These are phyloP conservation scores for Pseudogymnoascus pannorum DNA, from an alignment of 2,329 filamentous ascomycete species.

Conservation along the genomic window DNA sequence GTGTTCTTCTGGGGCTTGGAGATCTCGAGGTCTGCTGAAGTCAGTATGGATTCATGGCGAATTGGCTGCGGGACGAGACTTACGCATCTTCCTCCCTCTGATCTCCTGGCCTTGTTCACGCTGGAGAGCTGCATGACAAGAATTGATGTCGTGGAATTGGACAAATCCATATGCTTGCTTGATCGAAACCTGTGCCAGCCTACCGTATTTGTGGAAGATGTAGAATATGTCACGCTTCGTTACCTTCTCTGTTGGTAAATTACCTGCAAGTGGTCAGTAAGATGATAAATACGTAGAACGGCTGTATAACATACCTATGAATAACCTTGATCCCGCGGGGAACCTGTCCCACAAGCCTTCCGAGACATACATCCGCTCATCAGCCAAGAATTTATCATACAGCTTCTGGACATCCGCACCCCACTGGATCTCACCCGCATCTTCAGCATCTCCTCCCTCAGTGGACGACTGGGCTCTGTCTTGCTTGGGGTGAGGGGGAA, in stretches of 20 bases:
- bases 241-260: constrained; percentile 85
- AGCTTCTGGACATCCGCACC: constrained; percentile 50
- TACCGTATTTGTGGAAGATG: constrained; percentile 77
- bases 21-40: constrained; percentile 67
- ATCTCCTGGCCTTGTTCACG: constrained; percentile 74
- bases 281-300: not conserved
- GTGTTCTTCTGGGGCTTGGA: constrained; percentile 81
- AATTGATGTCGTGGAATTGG: constrained; percentile 72
- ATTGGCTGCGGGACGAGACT: constrained; percentile 34
- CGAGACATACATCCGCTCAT: constrained; percentile 67
- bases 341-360: constrained; percentile 79
- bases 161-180: constrained; percentile 97
- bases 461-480: constrained; percentile 16
- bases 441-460: constrained; percentile 19
- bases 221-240: constrained; percentile 92
- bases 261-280: constrained; percentile 48
- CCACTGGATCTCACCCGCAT: constrained; percentile 29
- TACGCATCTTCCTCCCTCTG: constrained; percentile 88
- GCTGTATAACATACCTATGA: constrained; percentile 57
- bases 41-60: constrained; percentile 24
- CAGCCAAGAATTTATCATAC: constrained; percentile 65
- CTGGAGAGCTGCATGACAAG: constrained; percentile 68
- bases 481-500: constrained; percentile 20
- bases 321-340: constrained; percentile 67
- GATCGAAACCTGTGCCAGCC: constrained; percentile 87